These are phyloP conservation scores for Claviceps monticola DNA, from an alignment of 2,329 filamentous ascomycete genomes.

Conservation along the genomic window DNA sequence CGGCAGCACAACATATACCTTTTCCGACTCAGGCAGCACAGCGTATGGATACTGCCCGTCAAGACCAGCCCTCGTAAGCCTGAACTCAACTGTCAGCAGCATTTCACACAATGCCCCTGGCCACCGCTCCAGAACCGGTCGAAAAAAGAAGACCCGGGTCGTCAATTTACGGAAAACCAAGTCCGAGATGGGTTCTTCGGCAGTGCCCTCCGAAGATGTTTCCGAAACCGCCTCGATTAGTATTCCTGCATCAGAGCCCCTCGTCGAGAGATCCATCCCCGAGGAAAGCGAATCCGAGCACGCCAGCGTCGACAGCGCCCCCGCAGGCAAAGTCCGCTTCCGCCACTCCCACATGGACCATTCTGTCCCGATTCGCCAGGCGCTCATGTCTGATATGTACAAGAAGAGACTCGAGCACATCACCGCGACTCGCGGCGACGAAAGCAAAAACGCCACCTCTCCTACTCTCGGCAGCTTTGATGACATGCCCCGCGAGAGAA, in stretches of 20 bases:
- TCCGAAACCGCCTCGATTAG: constrained; percentile 43
- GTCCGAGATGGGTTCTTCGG: constrained; percentile 37
- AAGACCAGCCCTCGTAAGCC: constrained; percentile 50
- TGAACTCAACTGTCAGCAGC: constrained; percentile 46
- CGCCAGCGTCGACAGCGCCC: constrained; percentile 13
- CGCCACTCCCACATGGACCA: constrained; percentile 10
- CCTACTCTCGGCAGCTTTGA: neutral
- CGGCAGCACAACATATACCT: constrained; percentile 54
- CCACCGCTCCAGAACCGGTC: constrained; percentile 45
- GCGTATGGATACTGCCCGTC: constrained; percentile 50
- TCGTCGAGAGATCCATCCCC: constrained; percentile 40
- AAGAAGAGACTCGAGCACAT: constrained; percentile 12
- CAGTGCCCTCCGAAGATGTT: constrained; percentile 30
- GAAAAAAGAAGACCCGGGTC: constrained; percentile 73
- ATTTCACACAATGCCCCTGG: constrained; percentile 49
- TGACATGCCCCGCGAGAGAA: constrained; percentile 13
- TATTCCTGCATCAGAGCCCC: constrained; percentile 47
- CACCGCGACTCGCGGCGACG: constrained; percentile 10
- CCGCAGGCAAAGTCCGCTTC: constrained; percentile 30
- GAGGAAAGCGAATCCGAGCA: constrained; percentile 44
- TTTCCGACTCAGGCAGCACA: constrained; percentile 56
- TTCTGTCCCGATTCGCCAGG: constrained; percentile 8
- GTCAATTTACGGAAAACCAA: constrained; percentile 63
- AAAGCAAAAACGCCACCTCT: constrained; percentile 9
- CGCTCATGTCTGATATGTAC: constrained; percentile 13